phyloP scores from a whole-genome alignment of 2,329 filamentous ascomycete species.

The Myriangium duriaei region DNA sequence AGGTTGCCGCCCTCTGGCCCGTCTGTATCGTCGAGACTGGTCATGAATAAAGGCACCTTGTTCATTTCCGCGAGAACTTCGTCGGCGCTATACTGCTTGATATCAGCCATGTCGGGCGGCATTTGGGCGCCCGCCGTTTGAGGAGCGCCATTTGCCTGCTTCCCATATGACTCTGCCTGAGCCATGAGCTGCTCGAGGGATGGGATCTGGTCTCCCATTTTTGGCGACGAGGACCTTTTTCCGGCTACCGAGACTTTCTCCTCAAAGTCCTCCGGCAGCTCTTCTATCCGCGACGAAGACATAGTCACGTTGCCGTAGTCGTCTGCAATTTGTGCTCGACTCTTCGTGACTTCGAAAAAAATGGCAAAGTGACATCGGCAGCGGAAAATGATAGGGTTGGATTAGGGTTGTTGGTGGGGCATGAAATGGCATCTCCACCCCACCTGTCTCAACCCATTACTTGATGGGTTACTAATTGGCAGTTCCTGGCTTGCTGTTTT shows the following conservation, averaged over 20 bases:
- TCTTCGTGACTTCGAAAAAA: no score
- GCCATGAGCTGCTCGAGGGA: background rate
- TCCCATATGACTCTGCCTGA: background rate
- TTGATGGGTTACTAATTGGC: no score
- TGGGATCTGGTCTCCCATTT: constrained; percentile 1
- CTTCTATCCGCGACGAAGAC: constrained; percentile 26
- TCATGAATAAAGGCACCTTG: constrained; percentile 87
- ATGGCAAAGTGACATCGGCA: no score
- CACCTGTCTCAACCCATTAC: no score
- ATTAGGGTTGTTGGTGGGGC: no score
- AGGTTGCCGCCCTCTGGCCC: constrained; percentile 60
- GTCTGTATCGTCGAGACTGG: constrained; percentile 55
- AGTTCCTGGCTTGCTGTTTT: no score
- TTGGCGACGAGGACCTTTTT: background rate
- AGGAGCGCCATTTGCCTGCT: background rate
- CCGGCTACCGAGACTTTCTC: constrained; percentile 17
- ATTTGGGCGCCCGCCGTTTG: constrained; percentile 30
- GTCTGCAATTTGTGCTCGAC: no score
- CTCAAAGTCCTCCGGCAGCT: constrained; percentile 39
- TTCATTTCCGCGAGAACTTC: constrained; percentile 54
- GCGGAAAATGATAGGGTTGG: no score
- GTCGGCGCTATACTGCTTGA: constrained; percentile 44
- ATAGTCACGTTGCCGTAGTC: no score
- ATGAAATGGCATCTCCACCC: no score
- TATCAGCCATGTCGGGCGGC: constrained; percentile 46